These are phyloP conservation scores for Aspergillus panamensis DNA, from an alignment of 495 filamentous ascomycete species.

Conservation along the genomic window DNA sequence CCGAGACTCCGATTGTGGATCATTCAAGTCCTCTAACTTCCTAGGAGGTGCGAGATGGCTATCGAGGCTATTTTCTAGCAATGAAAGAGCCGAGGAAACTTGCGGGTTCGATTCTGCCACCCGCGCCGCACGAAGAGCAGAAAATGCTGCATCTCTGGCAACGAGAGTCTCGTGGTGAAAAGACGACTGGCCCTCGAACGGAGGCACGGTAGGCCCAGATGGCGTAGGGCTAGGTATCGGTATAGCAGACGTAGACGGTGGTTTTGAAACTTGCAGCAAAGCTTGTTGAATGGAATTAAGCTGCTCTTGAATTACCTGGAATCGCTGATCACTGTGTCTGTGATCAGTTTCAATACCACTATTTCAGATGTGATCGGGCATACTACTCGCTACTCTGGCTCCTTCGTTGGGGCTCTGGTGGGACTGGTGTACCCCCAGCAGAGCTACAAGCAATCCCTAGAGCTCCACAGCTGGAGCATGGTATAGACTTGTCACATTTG, in stretches of 20 bases:
- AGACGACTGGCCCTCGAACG: conserved; percentile 29
- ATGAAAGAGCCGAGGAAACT: conserved; percentile 24
- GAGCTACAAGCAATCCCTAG: conserved; percentile 22
- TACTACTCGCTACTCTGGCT: conserved; percentile 19
- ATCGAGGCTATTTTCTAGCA: conserved; percentile 21
- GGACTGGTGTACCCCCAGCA: background rate
- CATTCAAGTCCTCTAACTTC: background rate
- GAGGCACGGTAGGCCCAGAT: conserved; percentile 16
- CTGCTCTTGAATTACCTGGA: conserved; percentile 25
- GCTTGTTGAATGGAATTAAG: conserved; percentile 20
- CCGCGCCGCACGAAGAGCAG: conserved; percentile 16
- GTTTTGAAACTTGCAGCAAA: conserved; percentile 16
- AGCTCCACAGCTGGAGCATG: conserved; percentile 25
- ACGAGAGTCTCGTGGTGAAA: conserved; percentile 28
- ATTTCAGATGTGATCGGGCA: background rate
- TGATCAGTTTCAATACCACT: background rate
- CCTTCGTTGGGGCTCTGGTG: conserved; percentile 3
- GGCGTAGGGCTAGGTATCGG: conserved; percentile 8
- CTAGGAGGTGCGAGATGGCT: conserved; percentile 9
- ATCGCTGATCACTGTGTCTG: conserved; percentile 18
- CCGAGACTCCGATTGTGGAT: background rate
- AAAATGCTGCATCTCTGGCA: conserved; percentile 27
- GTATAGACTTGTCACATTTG: conserved; percentile 26
- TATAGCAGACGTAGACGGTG: conserved; percentile 2
- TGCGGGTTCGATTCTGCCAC: conserved; percentile 14